Evolutionary conservation across 2,329 filamentous ascomycete species (phyloP).

Genomic region (Cytospora piceae): DNA sequence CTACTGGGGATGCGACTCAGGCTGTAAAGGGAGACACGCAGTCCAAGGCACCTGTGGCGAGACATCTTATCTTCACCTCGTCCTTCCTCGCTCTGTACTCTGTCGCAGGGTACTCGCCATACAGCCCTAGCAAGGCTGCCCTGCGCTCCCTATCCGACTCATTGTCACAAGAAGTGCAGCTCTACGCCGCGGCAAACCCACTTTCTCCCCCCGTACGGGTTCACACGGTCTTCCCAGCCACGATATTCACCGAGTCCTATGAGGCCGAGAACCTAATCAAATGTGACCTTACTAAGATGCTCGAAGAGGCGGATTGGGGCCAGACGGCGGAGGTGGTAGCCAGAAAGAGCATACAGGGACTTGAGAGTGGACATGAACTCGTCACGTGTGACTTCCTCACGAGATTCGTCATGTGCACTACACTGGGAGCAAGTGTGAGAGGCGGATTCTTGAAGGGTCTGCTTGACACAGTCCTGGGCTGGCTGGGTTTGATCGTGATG

Average conservation of each 20-base stretch:
- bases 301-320: slow-evolving; percentile 43
- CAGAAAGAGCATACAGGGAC: slow-evolving; percentile 55
- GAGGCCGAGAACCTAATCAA: slow-evolving; percentile 43
- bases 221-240: slow-evolving; percentile 69
- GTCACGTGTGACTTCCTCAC: slow-evolving; percentile 64
- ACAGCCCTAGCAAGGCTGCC: slow-evolving; percentile 69
- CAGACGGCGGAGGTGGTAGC: slow-evolving; percentile 63
- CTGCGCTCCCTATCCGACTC: slow-evolving; percentile 67
- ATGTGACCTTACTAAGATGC: slow-evolving; percentile 43
- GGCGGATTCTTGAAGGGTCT: slow-evolving; percentile 38
- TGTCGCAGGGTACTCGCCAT: slow-evolving; percentile 67
- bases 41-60: slow-evolving; percentile 31
- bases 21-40: not conserved
- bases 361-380: slow-evolving; percentile 67
- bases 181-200: slow-evolving; percentile 40
- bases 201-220: slow-evolving; percentile 51
- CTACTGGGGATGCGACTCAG: not conserved
- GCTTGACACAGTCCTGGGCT: slow-evolving; percentile 41
- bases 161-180: slow-evolving; percentile 61
- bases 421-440: slow-evolving; percentile 39
- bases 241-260: slow-evolving; percentile 63
- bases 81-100: slow-evolving; percentile 65
- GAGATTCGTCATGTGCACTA: slow-evolving; percentile 57
- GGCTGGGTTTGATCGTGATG: slow-evolving; percentile 42
- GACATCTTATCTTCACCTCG: slow-evolving; percentile 71